phyloP scores from a whole-genome alignment of 331 rosid genomes.

The Malus hybrid region DNA sequence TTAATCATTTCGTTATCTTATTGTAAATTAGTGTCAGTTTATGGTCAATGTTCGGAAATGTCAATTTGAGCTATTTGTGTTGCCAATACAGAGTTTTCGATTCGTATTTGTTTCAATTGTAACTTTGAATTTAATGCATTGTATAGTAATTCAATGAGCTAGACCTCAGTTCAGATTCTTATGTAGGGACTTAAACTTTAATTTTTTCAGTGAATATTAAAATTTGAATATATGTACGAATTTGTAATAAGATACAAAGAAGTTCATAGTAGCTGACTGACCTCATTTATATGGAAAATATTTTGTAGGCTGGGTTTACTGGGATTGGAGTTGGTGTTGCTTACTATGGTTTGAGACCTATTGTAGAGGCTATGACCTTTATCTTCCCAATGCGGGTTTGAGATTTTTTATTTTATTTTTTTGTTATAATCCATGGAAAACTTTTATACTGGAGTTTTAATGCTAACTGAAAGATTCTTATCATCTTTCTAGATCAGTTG shows the following conservation, averaged over 20 bases:
- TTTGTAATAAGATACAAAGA: too few relatives aligned
- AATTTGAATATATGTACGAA: too few relatives aligned
- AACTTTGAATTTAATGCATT: neutral
- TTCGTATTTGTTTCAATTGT: neutral
- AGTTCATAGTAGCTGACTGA: neutral
- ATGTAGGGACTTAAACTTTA: too few relatives aligned
- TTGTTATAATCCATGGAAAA: too few relatives aligned
- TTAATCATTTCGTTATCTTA: neutral
- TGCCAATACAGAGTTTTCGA: neutral
- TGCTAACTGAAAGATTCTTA: neutral
- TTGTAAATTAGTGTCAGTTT: neutral
- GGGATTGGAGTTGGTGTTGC: conserved; percentile 91
- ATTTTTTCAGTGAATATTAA: too few relatives aligned
- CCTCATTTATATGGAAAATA: neutral
- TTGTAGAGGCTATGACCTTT: conserved; percentile 92
- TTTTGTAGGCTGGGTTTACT: conserved; percentile 27
- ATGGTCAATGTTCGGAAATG: neutral
- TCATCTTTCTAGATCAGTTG: neutral
- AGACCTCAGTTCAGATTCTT: neutral
- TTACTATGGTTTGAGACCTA: conserved; percentile 85
- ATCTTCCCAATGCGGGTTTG: conserved; percentile 99
- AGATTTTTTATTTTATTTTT: too few relatives aligned
- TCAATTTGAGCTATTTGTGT: neutral
- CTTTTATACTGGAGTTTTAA: neutral
- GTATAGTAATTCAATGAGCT: neutral